A percentile compares a stretch with the other conserved stretches of the same genome.
Evolutionary conservation across 192 early-diverging fungal genomes (phyloP).

Genomic region (Thoreauomyces humboldtii): DNA sequence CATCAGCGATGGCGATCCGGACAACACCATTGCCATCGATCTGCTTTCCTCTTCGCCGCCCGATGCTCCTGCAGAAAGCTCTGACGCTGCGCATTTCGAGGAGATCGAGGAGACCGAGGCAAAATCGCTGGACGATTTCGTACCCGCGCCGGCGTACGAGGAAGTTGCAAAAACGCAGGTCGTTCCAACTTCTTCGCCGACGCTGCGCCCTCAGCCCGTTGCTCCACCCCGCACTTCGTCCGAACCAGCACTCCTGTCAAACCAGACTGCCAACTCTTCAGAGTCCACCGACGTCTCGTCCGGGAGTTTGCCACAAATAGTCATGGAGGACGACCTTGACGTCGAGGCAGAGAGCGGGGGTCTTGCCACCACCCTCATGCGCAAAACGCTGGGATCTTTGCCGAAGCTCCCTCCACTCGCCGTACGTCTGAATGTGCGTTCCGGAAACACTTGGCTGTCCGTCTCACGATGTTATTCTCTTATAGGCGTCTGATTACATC

Average conservation of each 20-base stretch:
- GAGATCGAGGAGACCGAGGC: background rate
- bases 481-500: conserved; percentile 14
- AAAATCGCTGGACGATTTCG: conserved; percentile 10
- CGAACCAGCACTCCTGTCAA: too few species aligned
- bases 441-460: background rate
- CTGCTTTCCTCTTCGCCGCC: background rate
- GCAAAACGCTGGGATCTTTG: background rate
- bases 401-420: conserved; percentile 19
- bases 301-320: too few species aligned
- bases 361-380: background rate
- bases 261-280: background rate
- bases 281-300: background rate
- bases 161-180: background rate
- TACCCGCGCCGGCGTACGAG: conserved; percentile 27
- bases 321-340: background rate
- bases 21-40: conserved; percentile 21
- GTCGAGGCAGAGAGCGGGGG: background rate
- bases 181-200: background rate
- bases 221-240: too few species aligned
- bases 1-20: conserved; percentile 9
- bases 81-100: too few species aligned
- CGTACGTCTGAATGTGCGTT: conserved; percentile 4
- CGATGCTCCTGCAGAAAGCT: background rate
- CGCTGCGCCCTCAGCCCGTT: background rate
- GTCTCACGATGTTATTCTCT: background rate